phyloP scores from a whole-genome alignment of 139 green algal genomes.

The Micromonas pusilla region DNA sequence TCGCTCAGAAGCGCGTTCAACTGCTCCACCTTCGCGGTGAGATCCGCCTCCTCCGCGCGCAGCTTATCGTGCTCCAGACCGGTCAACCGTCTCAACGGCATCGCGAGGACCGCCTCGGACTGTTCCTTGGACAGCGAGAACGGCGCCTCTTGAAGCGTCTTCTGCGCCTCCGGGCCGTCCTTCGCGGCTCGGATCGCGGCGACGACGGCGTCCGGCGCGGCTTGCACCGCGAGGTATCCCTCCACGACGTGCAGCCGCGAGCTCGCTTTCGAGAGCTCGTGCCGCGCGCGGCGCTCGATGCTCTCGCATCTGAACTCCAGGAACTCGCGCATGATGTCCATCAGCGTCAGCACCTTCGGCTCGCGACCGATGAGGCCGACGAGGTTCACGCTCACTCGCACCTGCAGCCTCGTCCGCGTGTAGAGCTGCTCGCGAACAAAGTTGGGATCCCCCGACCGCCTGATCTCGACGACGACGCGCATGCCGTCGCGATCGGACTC shows the following conservation, averaged over 20 bases:
- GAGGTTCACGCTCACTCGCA: constrained; percentile 25
- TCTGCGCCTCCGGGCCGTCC: constrained; percentile 12
- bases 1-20: constrained; percentile 11
- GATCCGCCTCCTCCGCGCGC: constrained; percentile 9
- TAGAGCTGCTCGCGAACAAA: constrained; percentile 30
- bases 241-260: constrained; percentile 22
- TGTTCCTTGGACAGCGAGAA: constrained; percentile 23
- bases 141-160: background rate
- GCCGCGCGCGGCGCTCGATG: constrained; percentile 23
- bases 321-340: constrained; percentile 29
- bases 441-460: constrained; percentile 39
- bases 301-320: constrained; percentile 24
- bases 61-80: constrained; percentile 31
- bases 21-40: background rate
- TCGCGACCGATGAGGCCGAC: constrained; percentile 14
- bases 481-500: constrained; percentile 86
- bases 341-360: constrained; percentile 22
- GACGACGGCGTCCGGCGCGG: constrained; percentile 17
- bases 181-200: constrained; percentile 22
- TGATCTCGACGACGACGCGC: constrained; percentile 85
- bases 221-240: background rate
- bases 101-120: constrained; percentile 22
- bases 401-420: constrained; percentile 28
- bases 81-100: constrained; percentile 31
- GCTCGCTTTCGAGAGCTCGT: constrained; percentile 16